Base-by-base conservation (phyloP, 2,329 filamentous ascomycete species). In the Talaromyces islandicus region DNA sequence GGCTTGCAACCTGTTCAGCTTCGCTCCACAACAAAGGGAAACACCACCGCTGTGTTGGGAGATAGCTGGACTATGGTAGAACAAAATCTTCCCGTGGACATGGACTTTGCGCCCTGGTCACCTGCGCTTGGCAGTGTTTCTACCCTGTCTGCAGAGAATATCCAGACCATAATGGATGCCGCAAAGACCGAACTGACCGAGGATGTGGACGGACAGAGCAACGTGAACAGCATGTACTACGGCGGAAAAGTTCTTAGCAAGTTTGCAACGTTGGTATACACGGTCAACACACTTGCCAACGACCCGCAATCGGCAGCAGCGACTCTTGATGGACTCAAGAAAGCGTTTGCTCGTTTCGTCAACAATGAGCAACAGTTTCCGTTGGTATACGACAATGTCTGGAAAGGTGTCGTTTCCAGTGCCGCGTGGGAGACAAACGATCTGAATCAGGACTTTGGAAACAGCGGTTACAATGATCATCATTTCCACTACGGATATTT, bases 211-310 rank as follows among this genome's bases (percentile, higher is more conserved):
- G 77, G 78, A 0, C 88, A 94, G 69, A 85, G 86, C 5, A 85
- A 94, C 64, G 78, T 90, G 38, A 84, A 93, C 70, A 96, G 91
- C 41, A 92, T 96, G 86, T 97, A 97, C 75, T 97, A 88, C 73
- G 90, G 89, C 66, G 94, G 94, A 66, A 97, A 93, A 80, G 88
- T 86, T 0, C 76, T 94, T 19, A 88, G 87, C 63, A 93, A 93
- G 71, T 92, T 91, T 72, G 90, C 88, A 0, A 79, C 80, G 17
- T 78, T 92, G 29, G 76, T 90, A 43, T 87, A 89, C 67, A 83
- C 86, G 0, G 80, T 87, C 48, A 79, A 86, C 61, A 83, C 89
- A 64, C 74, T 93, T 63, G 73, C 89, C 6, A 79, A 80, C 11
- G 83, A 91, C 65, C 72, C 75, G 38, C 76, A 74, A 2, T 71